Percentiles rank a stretch among this genome's conserved stretches.
These are phyloP conservation scores for Dactylis glomerata DNA, from an alignment of 176 grass and related monocot species.

Conservation along the genomic window DNA sequence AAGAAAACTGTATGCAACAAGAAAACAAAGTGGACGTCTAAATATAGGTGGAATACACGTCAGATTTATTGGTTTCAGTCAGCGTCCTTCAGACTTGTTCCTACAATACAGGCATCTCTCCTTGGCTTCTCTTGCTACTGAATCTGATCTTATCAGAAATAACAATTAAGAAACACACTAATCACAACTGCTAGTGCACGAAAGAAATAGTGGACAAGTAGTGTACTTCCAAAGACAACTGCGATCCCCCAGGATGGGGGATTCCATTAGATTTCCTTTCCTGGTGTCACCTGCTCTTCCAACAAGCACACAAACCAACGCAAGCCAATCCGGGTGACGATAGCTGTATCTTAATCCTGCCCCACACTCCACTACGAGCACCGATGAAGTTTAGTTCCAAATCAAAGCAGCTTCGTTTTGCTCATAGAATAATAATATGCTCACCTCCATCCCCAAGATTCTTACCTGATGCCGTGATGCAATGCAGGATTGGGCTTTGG, in stretches of 20 bases:
- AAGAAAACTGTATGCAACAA: background rate
- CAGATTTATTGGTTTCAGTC: conserved; percentile 26
- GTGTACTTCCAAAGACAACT: conserved; percentile 40
- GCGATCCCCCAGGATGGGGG: conserved; percentile 37
- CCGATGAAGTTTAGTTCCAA: conserved; percentile 35
- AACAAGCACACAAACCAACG: conserved; percentile 39
- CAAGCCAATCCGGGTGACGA: conserved; percentile 32
- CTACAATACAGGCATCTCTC: conserved; percentile 2
- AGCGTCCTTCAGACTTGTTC: conserved; percentile 7
- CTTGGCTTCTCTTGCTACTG: conserved; percentile 10
- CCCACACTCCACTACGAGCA: conserved; percentile 38
- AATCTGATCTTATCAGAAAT: conserved; percentile 29
- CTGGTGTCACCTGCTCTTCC: conserved; percentile 52
- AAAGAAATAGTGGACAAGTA: background rate
- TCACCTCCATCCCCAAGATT: conserved; percentile 31
- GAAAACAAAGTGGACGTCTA: background rate
- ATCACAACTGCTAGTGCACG: conserved; percentile 15
- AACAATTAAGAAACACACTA: conserved; percentile 27
- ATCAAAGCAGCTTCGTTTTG: conserved; percentile 32
- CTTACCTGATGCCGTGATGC: conserved; percentile 44
- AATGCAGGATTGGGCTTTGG: conserved; percentile 23
- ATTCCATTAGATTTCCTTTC: conserved; percentile 52
- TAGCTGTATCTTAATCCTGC: conserved; percentile 35
- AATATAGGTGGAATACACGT: background rate
- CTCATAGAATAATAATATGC: conserved; percentile 33